A percentile compares a stretch with the other conserved stretches of the same genome.
Evolutionary conservation across 2,329 filamentous ascomycete species (phyloP).

Genomic region (Claviceps paspali): DNA sequence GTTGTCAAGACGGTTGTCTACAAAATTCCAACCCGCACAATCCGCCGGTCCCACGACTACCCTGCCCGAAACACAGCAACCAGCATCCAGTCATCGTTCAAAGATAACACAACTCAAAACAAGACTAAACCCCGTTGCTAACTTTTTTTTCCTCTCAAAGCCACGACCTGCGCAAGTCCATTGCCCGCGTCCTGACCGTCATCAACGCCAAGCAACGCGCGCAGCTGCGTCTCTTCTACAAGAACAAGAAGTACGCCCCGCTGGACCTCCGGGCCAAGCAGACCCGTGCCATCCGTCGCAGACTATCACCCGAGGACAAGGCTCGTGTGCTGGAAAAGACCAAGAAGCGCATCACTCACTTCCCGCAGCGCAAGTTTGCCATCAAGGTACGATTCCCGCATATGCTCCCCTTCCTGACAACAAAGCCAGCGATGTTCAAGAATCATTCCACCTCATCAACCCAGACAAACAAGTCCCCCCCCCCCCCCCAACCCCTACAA

Average conservation of each 20-base stretch:
- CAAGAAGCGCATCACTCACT: conserved; percentile 91
- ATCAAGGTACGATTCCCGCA: conserved; percentile 95
- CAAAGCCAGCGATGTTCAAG: too few relatives aligned
- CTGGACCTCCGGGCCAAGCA: conserved; percentile 98
- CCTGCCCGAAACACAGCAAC: too few relatives aligned
- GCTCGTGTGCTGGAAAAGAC: conserved; percentile 77
- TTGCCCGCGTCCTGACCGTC: conserved; percentile 95
- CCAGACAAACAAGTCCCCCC: too few relatives aligned
- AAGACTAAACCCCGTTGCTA: too few relatives aligned
- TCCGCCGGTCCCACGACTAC: too few relatives aligned
- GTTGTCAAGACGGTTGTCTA: too few relatives aligned
- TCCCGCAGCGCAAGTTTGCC: conserved; percentile 97
- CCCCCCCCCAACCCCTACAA: too few relatives aligned
- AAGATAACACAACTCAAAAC: too few relatives aligned
- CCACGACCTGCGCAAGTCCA: conserved; percentile 98
- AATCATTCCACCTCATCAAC: too few relatives aligned
- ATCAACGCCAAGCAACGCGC: conserved; percentile 99
- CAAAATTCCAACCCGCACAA: too few relatives aligned
- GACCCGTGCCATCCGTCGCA: conserved; percentile 94
- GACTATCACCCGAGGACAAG: conserved; percentile 83
- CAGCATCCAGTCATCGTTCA: too few relatives aligned
- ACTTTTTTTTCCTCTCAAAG: conserved; percentile 38
- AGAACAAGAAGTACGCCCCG: conserved; percentile 98
- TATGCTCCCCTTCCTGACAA: neutral
- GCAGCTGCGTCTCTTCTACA: conserved; percentile 98